Evolutionary conservation across 23 red algal species (phyloP).

Genomic region (Cyanidioschyzon merolae): DNA sequence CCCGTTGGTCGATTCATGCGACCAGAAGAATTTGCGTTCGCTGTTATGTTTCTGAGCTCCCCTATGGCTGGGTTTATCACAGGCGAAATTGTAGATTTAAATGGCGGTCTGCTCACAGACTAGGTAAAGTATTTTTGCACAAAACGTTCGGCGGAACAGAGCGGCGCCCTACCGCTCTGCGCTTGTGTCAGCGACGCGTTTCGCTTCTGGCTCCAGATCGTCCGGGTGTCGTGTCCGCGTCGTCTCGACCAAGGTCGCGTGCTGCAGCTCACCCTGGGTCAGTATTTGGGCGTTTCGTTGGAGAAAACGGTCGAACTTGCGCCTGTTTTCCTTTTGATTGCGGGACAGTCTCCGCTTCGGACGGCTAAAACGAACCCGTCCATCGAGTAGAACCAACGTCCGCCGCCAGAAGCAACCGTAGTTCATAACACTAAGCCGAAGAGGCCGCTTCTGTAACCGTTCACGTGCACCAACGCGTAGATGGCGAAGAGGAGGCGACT

Average conservation of each 20-base stretch:
- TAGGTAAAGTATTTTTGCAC: conserved; percentile 10
- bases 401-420: not conserved
- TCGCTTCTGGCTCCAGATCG: too few species aligned
- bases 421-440: too few species aligned
- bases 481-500: too few species aligned
- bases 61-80: conserved; percentile 92
- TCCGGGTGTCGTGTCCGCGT: not conserved
- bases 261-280: not conserved
- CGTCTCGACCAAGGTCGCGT: not conserved
- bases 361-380: not conserved
- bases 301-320: not conserved
- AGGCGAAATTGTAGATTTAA: conserved; percentile 75
- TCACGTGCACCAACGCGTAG: too few species aligned
- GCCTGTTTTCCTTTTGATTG: not conserved
- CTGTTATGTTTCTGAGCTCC: conserved; percentile 80
- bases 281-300: not conserved
- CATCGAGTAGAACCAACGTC: not conserved
- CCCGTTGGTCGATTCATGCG: conserved; percentile 92
- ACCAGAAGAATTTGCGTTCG: conserved; percentile 86
- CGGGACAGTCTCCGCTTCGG: not conserved
- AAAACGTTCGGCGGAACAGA: too few species aligned
- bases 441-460: not conserved
- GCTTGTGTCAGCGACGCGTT: too few species aligned
- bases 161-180: too few species aligned
- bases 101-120: conserved; percentile 31